Evolutionary conservation across 179 eudicot species (phyloP).

Genomic region (Pouteria campechiana): DNA sequence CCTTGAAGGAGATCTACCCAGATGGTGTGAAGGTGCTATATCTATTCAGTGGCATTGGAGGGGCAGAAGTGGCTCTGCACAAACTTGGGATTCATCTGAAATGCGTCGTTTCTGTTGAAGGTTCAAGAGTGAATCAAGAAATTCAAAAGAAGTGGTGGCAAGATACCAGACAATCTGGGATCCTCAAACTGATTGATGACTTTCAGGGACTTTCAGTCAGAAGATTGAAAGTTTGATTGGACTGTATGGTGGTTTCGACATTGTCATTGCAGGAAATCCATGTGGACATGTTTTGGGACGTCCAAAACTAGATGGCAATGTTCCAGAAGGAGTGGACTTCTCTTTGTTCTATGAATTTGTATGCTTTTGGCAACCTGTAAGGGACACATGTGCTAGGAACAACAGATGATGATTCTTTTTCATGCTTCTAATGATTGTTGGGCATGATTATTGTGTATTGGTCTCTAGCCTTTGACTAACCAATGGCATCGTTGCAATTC

Average conservation of each 20-base stretch:
- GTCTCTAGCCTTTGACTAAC: too few species aligned
- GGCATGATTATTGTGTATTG: too few species aligned
- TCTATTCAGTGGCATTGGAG: conserved; percentile 75
- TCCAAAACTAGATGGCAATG: conserved; percentile 14
- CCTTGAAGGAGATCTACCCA: conserved; percentile 44
- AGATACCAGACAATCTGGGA: conserved; percentile 53
- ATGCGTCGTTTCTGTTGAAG: conserved; percentile 76
- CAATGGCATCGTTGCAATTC: too few species aligned
- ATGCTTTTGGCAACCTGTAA: conserved; percentile 67
- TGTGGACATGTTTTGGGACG: conserved; percentile 26
- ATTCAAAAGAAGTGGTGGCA: conserved; percentile 80
- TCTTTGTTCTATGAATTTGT: conserved; percentile 71
- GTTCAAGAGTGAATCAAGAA: conserved; percentile 46
- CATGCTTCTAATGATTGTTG: too few species aligned
- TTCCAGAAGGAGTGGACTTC: conserved; percentile 45
- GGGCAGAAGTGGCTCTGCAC: conserved; percentile 66
- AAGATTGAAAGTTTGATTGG: conserved; percentile 40
- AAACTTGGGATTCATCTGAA: conserved; percentile 67
- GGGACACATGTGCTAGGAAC: too few species aligned
- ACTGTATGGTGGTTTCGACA: conserved; percentile 67
- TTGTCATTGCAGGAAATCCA: conserved; percentile 66
- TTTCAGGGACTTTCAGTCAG: conserved; percentile 51
- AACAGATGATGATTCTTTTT: too few species aligned
- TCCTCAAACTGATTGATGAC: conserved; percentile 60
- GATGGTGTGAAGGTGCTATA: conserved; percentile 62